Evolutionary conservation across 257 asterid genomes (phyloP).

Genomic region (Capsicum chinense): DNA sequence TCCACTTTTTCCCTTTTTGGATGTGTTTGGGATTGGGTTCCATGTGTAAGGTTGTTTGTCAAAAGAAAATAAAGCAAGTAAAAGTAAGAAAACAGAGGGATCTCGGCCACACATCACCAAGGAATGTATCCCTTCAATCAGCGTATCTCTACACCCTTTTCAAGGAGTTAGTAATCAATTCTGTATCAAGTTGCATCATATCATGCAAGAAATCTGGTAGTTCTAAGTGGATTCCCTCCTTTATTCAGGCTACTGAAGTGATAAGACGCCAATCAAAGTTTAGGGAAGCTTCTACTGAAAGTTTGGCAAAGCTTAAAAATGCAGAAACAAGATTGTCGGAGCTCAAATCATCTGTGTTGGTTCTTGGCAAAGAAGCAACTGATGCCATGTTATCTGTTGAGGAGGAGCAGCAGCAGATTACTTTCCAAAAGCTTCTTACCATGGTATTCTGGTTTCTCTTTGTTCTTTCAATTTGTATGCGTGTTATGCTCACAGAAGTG

Average conservation of each 20-base stretch:
- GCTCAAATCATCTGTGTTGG: slow-evolving; percentile 76
- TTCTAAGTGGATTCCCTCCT: slow-evolving; percentile 25
- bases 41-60: not conserved
- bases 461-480: not conserved
- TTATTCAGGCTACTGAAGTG: slow-evolving; percentile 78
- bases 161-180: not conserved
- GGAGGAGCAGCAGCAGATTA: slow-evolving; percentile 79
- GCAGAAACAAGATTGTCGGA: slow-evolving; percentile 78
- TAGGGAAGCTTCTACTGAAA: slow-evolving; percentile 81
- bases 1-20: not conserved
- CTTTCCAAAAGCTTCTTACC: slow-evolving; percentile 75
- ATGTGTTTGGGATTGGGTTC: not conserved
- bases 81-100: slow-evolving; percentile 12
- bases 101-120: not conserved
- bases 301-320: slow-evolving; percentile 64
- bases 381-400: slow-evolving; percentile 89
- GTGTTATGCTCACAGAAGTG: not conserved
- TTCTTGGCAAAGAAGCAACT: slow-evolving; percentile 89
- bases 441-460: slow-evolving; percentile 53
- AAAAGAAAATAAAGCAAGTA: not conserved
- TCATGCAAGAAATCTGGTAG: slow-evolving; percentile 28
- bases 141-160: slow-evolving; percentile 14
- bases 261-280: slow-evolving; percentile 82
- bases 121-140: slow-evolving; percentile 15
- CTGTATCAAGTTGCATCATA: not conserved